These are phyloP conservation scores for Fusarium continuum DNA, from an alignment of 2,329 filamentous ascomycete genomes.

Conservation along the genomic window DNA sequence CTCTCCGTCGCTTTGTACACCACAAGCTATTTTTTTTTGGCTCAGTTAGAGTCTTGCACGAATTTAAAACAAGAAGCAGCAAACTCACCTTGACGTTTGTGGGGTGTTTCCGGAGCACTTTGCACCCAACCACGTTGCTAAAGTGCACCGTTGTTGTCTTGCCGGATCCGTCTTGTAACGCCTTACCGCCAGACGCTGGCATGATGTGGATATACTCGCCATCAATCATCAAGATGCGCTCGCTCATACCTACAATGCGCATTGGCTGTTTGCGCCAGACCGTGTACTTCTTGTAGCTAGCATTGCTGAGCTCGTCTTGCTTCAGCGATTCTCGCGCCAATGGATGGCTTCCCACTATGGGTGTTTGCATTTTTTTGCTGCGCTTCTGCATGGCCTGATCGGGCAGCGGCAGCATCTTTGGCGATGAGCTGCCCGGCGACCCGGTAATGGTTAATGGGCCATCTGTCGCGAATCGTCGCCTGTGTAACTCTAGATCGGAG, in stretches of 20 bases:
- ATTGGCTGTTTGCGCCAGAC: conserved; percentile 86
- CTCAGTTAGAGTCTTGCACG: conserved; percentile 15
- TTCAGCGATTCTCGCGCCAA: conserved; percentile 71
- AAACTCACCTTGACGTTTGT: conserved; percentile 77
- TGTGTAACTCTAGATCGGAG: conserved; percentile 77
- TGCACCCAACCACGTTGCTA: conserved; percentile 82
- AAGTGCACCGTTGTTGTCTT: conserved; percentile 87
- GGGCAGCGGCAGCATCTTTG: conserved; percentile 67
- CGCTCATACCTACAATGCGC: conserved; percentile 79
- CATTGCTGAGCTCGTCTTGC: conserved; percentile 65
- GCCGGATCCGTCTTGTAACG: conserved; percentile 67
- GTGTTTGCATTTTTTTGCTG: conserved; percentile 59
- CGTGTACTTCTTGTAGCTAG: conserved; percentile 77
- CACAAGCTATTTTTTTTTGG: conserved; percentile 60
- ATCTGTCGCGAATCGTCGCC: conserved; percentile 79
- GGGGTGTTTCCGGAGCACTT: conserved; percentile 81
- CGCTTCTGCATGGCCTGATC: conserved; percentile 58
- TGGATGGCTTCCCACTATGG: conserved; percentile 69
- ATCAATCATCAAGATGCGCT: conserved; percentile 80
- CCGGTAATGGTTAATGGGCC: conserved; percentile 73
- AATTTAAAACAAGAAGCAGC: neutral
- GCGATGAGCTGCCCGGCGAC: conserved; percentile 75
- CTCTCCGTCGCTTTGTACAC: conserved; percentile 80
- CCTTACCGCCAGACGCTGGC: conserved; percentile 73
- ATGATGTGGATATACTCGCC: conserved; percentile 89